Base-by-base conservation (phyloP, 2,329 filamentous ascomycete genomes). In the Monilinia vaccinii-corymbosi region DNA sequence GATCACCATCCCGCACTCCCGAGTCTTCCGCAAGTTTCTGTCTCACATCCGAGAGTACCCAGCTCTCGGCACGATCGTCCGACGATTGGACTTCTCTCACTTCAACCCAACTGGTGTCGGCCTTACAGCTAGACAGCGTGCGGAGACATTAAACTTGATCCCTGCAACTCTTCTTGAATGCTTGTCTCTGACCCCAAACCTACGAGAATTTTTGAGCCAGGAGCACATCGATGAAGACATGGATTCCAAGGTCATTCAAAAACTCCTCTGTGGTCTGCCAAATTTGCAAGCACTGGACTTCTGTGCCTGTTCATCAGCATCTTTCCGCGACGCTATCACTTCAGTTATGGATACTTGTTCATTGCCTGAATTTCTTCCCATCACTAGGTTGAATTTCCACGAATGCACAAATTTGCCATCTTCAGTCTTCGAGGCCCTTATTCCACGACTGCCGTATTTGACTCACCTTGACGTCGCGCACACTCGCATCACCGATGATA, bases 401-500 rank as follows among this genome's bases (percentile, higher is more conserved):
- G 89, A 90, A 76, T 92, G 88, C 72, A 82, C 86, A 63, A 87
- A 83, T 53, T 78, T 94, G 4, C 81, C 87, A 2, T 76, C 86
- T 1, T 74, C 79, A 0, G 80, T 87, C 48, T 91, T 89, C 68
- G 85, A 89, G 68, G 78, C 76, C 2, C 76, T 93, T 18, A 77
- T 94, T 13, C 87, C 89, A n/a, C 82, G 83, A n/a, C 77, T 93
- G 51, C 72, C 77, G 31, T 78, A 81, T 58, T 75, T 91, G 58
- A 93, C 89, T 1, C 88, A 92, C 70, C 81, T 94, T 42, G 89
- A 94, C 69, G 79, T 92, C n/a, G 83, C 87, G 11, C 87, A 88
- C 66, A 92, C 89, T 1, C 82, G 86, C 65, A 83, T 94, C 67
- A 91, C 85, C 38, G 83, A 91, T 71, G 76, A 78, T 28, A 88